phyloP scores from a whole-genome alignment of 2,329 filamentous ascomycete species.

The Calonectria pteridis region DNA sequence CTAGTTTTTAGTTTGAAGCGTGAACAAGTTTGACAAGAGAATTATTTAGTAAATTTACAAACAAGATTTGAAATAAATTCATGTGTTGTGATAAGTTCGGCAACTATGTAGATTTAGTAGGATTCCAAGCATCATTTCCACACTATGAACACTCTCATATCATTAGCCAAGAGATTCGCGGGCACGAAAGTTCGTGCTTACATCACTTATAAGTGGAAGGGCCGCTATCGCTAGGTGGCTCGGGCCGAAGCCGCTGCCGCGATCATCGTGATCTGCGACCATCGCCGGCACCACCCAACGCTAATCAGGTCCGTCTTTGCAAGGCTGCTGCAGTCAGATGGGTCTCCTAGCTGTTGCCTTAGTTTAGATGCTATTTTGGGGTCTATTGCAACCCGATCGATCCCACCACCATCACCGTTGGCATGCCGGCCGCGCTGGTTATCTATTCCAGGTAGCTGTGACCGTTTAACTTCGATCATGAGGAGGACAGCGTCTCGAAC shows the following conservation, averaged over 20 bases:
- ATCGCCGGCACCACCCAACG: background rate
- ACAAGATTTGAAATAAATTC: background rate
- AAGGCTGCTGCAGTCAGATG: background rate
- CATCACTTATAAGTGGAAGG: background rate
- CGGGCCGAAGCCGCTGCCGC: background rate
- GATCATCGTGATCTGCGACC: background rate
- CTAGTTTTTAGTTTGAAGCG: background rate
- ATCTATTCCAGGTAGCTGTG: background rate
- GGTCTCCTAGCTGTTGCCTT: background rate
- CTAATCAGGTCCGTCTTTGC: background rate
- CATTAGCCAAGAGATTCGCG: background rate
- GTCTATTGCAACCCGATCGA: background rate
- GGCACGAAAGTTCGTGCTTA: background rate
- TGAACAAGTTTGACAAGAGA: background rate
- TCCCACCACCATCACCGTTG: background rate
- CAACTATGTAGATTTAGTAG: background rate
- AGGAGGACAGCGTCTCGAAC: too few species aligned
- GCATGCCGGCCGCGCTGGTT: background rate
- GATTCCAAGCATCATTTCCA: too few species aligned
- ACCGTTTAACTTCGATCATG: too few species aligned
- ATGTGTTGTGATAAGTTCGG: background rate
- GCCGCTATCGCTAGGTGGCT: background rate
- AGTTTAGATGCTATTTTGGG: background rate
- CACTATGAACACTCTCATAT: too few species aligned
- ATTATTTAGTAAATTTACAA: background rate